Percentiles rank a stretch among this genome's conserved stretches.
Evolutionary conservation across 1,139 yeast species (phyloP).

Genomic region (Geotrichum phurueaensis): DNA sequence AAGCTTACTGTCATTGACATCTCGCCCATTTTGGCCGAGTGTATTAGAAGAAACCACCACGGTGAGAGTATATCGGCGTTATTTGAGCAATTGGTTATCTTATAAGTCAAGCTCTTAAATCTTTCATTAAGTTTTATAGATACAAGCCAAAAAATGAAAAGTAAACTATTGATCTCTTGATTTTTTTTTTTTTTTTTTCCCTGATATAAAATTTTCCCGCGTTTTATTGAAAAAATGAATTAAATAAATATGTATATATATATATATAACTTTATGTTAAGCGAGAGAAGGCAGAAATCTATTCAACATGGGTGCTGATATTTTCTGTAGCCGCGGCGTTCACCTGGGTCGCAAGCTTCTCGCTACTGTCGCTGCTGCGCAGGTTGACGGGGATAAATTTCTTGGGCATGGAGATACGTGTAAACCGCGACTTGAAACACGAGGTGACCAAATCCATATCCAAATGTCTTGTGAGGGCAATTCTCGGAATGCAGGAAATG

Average conservation of each 20-base stretch:
- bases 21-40: slow-evolving; percentile 92
- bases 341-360: not conserved
- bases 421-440: slow-evolving; percentile 72
- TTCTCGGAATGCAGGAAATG: slow-evolving; percentile 89
- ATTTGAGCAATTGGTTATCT: too few species aligned
- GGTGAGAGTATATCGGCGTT: slow-evolving; percentile 93
- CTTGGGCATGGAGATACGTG: slow-evolving; percentile 84
- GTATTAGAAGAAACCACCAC: slow-evolving; percentile 96
- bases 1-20: slow-evolving; percentile 87
- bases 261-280: too few species aligned
- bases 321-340: not conserved
- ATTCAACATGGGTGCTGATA: too few species aligned
- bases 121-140: too few species aligned
- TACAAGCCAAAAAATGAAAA: too few species aligned
- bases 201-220: too few species aligned
- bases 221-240: too few species aligned
- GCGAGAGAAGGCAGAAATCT: too few species aligned
- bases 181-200: too few species aligned
- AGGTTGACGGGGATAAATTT: slow-evolving; percentile 37
- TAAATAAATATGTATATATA: too few species aligned
- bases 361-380: slow-evolving; percentile 3
- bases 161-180: too few species aligned
- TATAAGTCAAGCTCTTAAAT: too few species aligned
- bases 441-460: slow-evolving; percentile 87
- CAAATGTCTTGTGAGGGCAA: slow-evolving; percentile 83